A percentile compares a stretch with the other conserved stretches of the same genome.
These are phyloP conservation scores for Marchantia polymorpha DNA, from an alignment of 225 moss, liverwort and hornwort genomes.

Conservation along the genomic window DNA sequence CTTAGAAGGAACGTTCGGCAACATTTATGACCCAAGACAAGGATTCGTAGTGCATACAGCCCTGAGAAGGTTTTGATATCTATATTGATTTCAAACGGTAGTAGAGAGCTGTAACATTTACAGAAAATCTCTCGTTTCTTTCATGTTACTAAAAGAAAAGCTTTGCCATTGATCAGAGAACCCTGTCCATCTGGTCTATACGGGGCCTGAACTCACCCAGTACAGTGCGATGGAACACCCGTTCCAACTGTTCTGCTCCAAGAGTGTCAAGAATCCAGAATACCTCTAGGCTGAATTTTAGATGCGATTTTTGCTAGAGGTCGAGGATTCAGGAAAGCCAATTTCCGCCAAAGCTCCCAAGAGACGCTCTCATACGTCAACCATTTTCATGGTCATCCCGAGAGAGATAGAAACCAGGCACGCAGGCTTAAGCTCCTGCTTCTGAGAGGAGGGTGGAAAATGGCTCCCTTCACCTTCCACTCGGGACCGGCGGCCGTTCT, in stretches of 20 bases:
- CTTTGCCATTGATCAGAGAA: neutral
- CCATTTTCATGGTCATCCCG: neutral
- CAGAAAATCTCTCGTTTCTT: too few species aligned
- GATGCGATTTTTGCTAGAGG: neutral
- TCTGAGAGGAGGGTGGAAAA: too few species aligned
- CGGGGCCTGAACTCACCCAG: neutral
- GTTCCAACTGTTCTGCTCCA: neutral
- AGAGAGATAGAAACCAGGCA: too few species aligned
- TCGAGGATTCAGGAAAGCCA: neutral
- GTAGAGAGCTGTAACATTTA: too few species aligned
- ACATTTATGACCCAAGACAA: too few species aligned
- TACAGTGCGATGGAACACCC: neutral
- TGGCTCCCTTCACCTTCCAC: too few species aligned
- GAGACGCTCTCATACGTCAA: neutral
- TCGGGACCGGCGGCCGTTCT: too few species aligned
- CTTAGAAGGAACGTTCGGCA: too few species aligned
- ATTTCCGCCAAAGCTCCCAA: neutral
- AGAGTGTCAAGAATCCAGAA: neutral
- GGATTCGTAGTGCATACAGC: too few species aligned
- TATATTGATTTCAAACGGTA: too few species aligned
- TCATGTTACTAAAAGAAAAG: neutral
- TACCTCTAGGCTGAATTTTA: neutral
- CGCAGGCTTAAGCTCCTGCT: too few species aligned
- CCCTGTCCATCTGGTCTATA: constrained; percentile 1
- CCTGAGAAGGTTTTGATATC: too few species aligned